These are phyloP conservation scores for Podospora didyma DNA, from an alignment of 495 filamentous ascomycete species.

Conservation along the genomic window DNA sequence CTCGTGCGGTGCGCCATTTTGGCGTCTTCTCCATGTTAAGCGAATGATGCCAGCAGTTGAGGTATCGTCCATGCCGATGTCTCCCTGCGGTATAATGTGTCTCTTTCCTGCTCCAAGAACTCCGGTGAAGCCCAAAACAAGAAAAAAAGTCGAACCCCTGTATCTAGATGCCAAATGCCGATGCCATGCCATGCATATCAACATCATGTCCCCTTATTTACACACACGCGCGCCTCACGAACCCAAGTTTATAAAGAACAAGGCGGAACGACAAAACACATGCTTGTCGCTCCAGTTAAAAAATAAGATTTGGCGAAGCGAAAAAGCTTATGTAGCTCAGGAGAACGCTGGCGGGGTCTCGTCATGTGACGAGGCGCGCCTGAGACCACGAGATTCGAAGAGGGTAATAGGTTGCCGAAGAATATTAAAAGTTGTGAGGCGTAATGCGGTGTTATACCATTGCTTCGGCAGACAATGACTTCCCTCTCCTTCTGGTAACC, in stretches of 20 bases:
- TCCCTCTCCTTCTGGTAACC: slow-evolving; percentile 44
- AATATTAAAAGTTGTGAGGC: slow-evolving; percentile 1
- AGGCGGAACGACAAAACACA: slow-evolving; percentile 7
- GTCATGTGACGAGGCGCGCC: not conserved
- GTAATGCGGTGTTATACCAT: slow-evolving; percentile 34
- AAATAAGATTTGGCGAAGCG: slow-evolving; percentile 14
- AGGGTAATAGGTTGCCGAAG: slow-evolving; percentile 8
- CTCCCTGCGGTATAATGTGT: slow-evolving; percentile 19
- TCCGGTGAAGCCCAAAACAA: slow-evolving; percentile 36
- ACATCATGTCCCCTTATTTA: slow-evolving; percentile 49
- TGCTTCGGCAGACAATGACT: slow-evolving; percentile 35
- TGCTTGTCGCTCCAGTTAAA: slow-evolving; percentile 1
- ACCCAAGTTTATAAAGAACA: slow-evolving; percentile 28
- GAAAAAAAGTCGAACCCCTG: slow-evolving; percentile 28
- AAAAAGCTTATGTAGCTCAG: slow-evolving; percentile 4
- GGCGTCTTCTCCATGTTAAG: slow-evolving; percentile 15
- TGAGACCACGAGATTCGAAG: slow-evolving; percentile 10
- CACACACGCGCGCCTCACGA: slow-evolving; percentile 29
- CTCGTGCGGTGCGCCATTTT: not conserved
- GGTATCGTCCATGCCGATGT: slow-evolving; percentile 22
- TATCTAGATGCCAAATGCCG: slow-evolving; percentile 51
- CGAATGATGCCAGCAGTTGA: slow-evolving; percentile 31
- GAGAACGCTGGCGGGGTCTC: not conserved
- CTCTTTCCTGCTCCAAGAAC: slow-evolving; percentile 41
- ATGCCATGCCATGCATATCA: slow-evolving; percentile 53